Base-by-base conservation (phyloP, 345 rosid species). In the Carallia pectinifolia region DNA sequence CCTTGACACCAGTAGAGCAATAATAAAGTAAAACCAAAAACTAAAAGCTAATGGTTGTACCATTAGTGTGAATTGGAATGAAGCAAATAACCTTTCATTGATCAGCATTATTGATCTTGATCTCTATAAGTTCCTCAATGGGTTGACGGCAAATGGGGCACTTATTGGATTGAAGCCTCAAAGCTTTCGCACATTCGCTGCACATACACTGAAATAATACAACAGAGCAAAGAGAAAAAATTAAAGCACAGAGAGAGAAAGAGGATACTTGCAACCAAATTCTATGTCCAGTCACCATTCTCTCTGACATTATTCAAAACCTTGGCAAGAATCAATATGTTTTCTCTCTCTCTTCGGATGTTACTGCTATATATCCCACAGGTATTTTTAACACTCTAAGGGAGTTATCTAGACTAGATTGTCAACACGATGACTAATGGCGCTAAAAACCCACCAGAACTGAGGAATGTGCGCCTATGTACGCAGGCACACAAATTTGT, bases 91-190 rank as follows among this genome's bases (percentile, higher is more conserved):
- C 76, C 75, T 62, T 47, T 83, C 78, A 87, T 36, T 69, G 83
- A 80, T 78, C 71, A 65, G 60, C 74, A 58, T 60, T 77, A 37
- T 74, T 83, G 76, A 91, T 77, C 82, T 90, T 91, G 88, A 90
- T 90, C 88, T 88, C 89, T 68, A 92, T 81, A 69, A 92, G 90
- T 76, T 85, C 85, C 33, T 80, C 81, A 17, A 92, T 92, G 16
- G 93, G 86, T 67, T 95, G 90, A 17, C 97, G 89, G 75, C 99
- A 95, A 67, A 95, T 89, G 18, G 97, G 97, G 76, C 97, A 92
- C 74, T 87, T 92, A 69, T 89, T 90, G 61, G 99, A 84, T 76
- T 80, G 97, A 73, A 85, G 82, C 80, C 89, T 83, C 85, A 95
- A 74, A 64, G 67, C 87, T 81, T 86, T 92, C 47, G 97, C 96